These are phyloP conservation scores for Cryphonectria carpinicola DNA, from an alignment of 2,329 filamentous ascomycete species.

Conservation along the genomic window DNA sequence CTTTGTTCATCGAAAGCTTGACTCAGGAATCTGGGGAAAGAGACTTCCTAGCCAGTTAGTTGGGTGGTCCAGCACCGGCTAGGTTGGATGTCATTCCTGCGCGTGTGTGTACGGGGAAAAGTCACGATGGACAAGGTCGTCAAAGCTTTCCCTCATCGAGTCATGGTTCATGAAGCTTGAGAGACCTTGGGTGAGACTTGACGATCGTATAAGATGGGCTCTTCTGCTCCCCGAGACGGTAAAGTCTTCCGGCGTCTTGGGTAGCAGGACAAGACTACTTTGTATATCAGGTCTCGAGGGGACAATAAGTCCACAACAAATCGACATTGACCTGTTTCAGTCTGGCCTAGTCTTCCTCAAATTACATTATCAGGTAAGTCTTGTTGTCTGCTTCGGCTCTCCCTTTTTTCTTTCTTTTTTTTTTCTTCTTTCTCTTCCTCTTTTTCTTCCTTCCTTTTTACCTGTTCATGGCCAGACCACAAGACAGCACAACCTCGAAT, in stretches of 20 bases:
- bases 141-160: slow-evolving; percentile 4
- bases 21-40: slow-evolving; percentile 16
- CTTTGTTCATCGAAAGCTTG: not conserved
- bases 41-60: not conserved
- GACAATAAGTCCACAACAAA: not conserved
- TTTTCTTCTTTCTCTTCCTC: not conserved
- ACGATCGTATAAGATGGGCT: not conserved
- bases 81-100: slow-evolving; percentile 1
- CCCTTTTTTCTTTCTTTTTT: not conserved
- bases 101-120: not conserved
- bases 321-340: not conserved
- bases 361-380: not conserved
- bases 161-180: slow-evolving; percentile 10
- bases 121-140: slow-evolving; percentile 10
- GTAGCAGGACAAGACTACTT: not conserved
- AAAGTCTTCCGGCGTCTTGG: not conserved
- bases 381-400: not conserved
- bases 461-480: not conserved
- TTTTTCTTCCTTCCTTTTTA: too few species aligned
- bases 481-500: not conserved
- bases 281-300: not conserved
- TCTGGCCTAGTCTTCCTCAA: not conserved
- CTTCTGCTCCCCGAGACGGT: not conserved
- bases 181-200: slow-evolving; percentile 1
- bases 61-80: not conserved